These are phyloP conservation scores for Chloranthus sessilifolius DNA, from an alignment of 164 flowering plant genomes.

Conservation along the genomic window DNA sequence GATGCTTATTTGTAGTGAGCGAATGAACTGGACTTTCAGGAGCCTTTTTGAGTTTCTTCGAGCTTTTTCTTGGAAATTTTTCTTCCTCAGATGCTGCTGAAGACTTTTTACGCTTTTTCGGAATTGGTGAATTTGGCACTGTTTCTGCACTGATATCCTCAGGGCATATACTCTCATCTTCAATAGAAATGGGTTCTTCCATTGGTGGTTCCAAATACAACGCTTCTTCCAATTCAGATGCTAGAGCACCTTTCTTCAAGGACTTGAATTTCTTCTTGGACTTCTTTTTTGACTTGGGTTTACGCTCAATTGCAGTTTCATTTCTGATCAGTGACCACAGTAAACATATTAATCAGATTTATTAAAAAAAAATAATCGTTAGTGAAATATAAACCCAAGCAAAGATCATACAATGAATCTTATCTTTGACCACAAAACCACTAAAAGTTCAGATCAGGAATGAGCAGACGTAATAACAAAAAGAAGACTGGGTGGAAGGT, in stretches of 20 bases:
- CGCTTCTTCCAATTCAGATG: constrained; percentile 43
- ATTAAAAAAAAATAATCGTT: too few species aligned
- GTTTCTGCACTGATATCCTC: constrained; percentile 30
- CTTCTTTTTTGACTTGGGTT: constrained; percentile 80
- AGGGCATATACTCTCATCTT: constrained; percentile 35
- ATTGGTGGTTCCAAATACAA: constrained; percentile 31
- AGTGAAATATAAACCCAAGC: too few species aligned
- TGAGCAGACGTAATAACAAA: too few species aligned
- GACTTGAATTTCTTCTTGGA: constrained; percentile 92
- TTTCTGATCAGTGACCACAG: constrained; percentile 52
- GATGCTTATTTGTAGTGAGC: constrained; percentile 25
- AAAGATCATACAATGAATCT: too few species aligned
- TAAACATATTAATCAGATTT: constrained; percentile 8
- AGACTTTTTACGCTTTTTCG: constrained; percentile 58
- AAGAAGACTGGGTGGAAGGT: too few species aligned
- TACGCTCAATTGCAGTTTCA: constrained; percentile 29
- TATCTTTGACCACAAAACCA: too few species aligned
- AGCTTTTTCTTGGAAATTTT: constrained; percentile 41
- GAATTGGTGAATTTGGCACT: constrained; percentile 26
- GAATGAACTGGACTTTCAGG: constrained; percentile 20
- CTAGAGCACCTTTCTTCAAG: constrained; percentile 73
- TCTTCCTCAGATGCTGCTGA: constrained; percentile 33
- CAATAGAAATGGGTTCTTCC: constrained; percentile 48
- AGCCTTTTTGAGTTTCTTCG: constrained; percentile 60
- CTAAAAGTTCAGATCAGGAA: too few species aligned